phyloP scores from a whole-genome alignment of 2,329 filamentous ascomycete species.

The Ophiocordyceps camponoti-rufipedis region DNA sequence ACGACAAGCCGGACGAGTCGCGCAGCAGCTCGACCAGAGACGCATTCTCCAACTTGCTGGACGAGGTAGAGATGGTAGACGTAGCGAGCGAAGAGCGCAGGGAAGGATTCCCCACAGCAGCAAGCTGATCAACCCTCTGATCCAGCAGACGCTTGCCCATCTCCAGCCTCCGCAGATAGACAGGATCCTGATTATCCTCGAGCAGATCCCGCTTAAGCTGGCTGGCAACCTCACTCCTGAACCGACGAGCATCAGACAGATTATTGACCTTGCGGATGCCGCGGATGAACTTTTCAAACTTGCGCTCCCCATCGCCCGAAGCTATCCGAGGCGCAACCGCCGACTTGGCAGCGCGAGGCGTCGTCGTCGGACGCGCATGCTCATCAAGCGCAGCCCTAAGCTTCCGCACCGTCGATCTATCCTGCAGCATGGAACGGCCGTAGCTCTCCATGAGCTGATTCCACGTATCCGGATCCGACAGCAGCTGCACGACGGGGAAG shows the following conservation, averaged over 20 bases:
- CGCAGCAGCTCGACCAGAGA: slow-evolving; percentile 73
- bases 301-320: slow-evolving; percentile 72
- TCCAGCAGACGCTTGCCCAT: slow-evolving; percentile 83
- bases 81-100: slow-evolving; percentile 7
- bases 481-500: slow-evolving; percentile 57
- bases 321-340: slow-evolving; percentile 60
- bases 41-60: slow-evolving; percentile 44
- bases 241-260: slow-evolving; percentile 78
- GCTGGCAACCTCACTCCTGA: slow-evolving; percentile 80
- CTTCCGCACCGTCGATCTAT: slow-evolving; percentile 85
- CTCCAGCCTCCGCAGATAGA: slow-evolving; percentile 77
- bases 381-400: slow-evolving; percentile 83
- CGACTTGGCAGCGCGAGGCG: slow-evolving; percentile 39
- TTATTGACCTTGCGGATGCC: slow-evolving; percentile 79
- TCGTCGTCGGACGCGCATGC: slow-evolving; percentile 62
- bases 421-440: slow-evolving; percentile 74
- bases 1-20: slow-evolving; percentile 78
- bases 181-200: slow-evolving; percentile 60
- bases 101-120: slow-evolving; percentile 41
- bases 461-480: slow-evolving; percentile 92
- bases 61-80: slow-evolving; percentile 27
- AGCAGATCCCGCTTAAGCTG: slow-evolving; percentile 75
- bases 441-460: slow-evolving; percentile 89
- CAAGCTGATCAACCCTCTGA: slow-evolving; percentile 69
- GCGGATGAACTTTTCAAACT: slow-evolving; percentile 87